Evolutionary conservation across 352 stramenopile genomes (phyloP), one percentile per base, ranked within the genome.

Genomic region (Stramenopiles sp.): DNA sequence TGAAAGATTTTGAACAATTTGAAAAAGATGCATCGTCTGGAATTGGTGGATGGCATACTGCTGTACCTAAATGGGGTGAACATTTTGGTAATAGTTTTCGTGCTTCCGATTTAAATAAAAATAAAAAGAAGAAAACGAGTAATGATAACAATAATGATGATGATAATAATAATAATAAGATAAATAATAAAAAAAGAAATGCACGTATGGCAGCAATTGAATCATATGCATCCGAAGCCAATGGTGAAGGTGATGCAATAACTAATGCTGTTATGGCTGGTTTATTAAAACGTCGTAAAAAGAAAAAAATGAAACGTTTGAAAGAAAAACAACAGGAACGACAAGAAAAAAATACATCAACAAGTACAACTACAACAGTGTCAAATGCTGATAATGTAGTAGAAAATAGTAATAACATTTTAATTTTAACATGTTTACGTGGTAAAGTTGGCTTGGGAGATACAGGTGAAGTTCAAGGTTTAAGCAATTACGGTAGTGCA

Each of bases 41-140:
- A n/a, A 87, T 88, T 32, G 73, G 81, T n/a, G 81, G 80, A 32
- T 88, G 85, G 85, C 84, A 87, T 73, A 78, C 86, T 4, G 79
- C 32, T 0, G 81, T 86, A 1, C 85, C 85, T 23, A 83, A 77
- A 27, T 87, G 84, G 84, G 81, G 82, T 20, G 81, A 33, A 13
- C 30, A 33, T 31, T 76, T 76, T 76, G 65, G 65, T 7, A 53
- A 53, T 13, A 53, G 38, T 53, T 53, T 53, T 13, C 83, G 69
- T 80, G 80, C 78, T 43, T 83, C 69, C 43, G 1, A 79, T 27
- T 27, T 7, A 0, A 30, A 65, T n/a, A 83, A 78, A 63, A 31
- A 6, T 4, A 77, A 32, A 6, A 78, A 6, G 29, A 63, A 27
- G 80, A 29, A 29, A n/a, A 77, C 6, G 81, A 83, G n/a, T 83